These are phyloP conservation scores for Colletotrichum sidae DNA, from an alignment of 2,329 filamentous ascomycete species.

Conservation along the genomic window DNA sequence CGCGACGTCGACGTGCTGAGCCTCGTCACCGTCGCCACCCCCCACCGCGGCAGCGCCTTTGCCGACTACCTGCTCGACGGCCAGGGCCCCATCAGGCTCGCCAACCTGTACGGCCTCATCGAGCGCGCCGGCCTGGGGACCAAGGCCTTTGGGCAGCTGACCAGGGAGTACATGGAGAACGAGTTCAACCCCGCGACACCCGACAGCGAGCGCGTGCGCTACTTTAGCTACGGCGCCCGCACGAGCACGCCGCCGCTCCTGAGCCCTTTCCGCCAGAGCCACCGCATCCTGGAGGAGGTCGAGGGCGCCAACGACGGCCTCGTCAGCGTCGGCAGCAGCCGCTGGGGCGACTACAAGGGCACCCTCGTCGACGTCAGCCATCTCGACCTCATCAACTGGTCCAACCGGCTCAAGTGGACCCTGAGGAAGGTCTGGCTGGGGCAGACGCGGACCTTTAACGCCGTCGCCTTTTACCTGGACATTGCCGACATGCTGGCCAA, in stretches of 20 bases:
- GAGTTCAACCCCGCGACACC: constrained; percentile 70
- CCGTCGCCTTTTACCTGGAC: constrained; percentile 74
- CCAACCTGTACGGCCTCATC: constrained; percentile 64
- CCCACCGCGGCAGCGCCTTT: constrained; percentile 65
- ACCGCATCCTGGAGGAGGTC: constrained; percentile 58
- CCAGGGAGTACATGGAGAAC: constrained; percentile 66
- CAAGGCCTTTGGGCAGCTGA: constrained; percentile 71
- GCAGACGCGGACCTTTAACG: constrained; percentile 70
- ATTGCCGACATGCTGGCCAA: constrained; percentile 79
- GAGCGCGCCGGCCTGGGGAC: constrained; percentile 66
- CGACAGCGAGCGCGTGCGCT: constrained; percentile 64
- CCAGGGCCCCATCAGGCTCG: constrained; percentile 61
- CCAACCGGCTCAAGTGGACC: constrained; percentile 68
- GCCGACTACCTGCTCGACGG: constrained; percentile 65
- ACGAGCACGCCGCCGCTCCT: constrained; percentile 66
- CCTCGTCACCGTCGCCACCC: constrained; percentile 66
- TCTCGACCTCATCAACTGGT: constrained; percentile 76
- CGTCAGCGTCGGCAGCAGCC: constrained; percentile 73
- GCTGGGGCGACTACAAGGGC: constrained; percentile 73
- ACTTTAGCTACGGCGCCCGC: constrained; percentile 72
- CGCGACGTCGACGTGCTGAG: constrained; percentile 59
- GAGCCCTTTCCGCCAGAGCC: constrained; percentile 71
- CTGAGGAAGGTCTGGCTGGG: constrained; percentile 65
- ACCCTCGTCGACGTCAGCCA: constrained; percentile 72
- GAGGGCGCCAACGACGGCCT: constrained; percentile 75